Conservation (phyloP, 805 yeast genomes). For the Saturnispora zaruensis region DNA sequence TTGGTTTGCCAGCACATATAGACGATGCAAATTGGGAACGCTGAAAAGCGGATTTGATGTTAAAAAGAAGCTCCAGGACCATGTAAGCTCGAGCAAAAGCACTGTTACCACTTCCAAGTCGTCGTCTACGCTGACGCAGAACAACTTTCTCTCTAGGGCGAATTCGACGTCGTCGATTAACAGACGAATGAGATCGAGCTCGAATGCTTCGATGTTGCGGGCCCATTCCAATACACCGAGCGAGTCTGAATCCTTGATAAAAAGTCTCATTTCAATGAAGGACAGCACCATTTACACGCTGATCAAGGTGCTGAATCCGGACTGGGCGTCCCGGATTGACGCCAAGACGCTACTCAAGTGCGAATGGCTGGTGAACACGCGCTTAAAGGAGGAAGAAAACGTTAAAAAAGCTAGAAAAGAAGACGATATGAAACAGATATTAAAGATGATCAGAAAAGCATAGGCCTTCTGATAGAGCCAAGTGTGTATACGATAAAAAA, state of each 20-base stretch:
- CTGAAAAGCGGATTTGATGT: slow-evolving; percentile 18
- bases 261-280: slow-evolving; percentile 10
- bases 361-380: slow-evolving; percentile 28
- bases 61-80: slow-evolving; percentile 9
- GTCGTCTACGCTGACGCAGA: not conserved
- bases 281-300: slow-evolving; percentile 13
- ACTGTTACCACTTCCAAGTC: not conserved
- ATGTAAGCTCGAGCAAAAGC: not conserved
- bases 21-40: slow-evolving; percentile 9
- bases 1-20: slow-evolving; percentile 15
- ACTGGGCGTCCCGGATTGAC: slow-evolving; percentile 17
- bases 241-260: slow-evolving; percentile 1
- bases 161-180: not conserved
- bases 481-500: not conserved
- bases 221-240: not conserved
- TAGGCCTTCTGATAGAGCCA: not conserved
- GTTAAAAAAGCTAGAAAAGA: slow-evolving; percentile 15
- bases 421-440: slow-evolving; percentile 21
- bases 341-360: slow-evolving; percentile 17
- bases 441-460: slow-evolving; percentile 4
- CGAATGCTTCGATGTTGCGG: not conserved
- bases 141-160: not conserved
- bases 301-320: slow-evolving; percentile 27
- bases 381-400: slow-evolving; percentile 15
- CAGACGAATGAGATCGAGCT: not conserved